A percentile compares a stretch with the other conserved stretches of the same genome.
These are phyloP conservation scores for Russula brevipes DNA, from an alignment of 768 basidiomycete species.

Conservation along the genomic window DNA sequence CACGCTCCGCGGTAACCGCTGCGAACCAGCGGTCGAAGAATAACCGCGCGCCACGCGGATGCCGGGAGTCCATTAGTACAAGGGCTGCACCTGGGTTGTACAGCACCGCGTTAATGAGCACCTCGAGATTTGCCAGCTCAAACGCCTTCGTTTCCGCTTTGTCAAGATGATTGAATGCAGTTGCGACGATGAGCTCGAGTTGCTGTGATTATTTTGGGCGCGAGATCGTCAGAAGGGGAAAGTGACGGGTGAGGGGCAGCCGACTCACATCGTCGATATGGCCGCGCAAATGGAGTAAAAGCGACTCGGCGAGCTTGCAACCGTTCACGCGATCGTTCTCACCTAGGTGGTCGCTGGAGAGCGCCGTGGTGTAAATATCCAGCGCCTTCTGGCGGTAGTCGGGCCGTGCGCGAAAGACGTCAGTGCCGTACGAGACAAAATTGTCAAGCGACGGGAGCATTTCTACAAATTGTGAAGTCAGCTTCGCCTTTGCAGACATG, in stretches of 20 bases:
- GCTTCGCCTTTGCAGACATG: background rate
- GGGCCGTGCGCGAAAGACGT: constrained; percentile 61
- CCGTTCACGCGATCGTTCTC: constrained; percentile 82
- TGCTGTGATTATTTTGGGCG: constrained; percentile 37
- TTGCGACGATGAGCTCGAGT: constrained; percentile 58
- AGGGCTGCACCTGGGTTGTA: constrained; percentile 80
- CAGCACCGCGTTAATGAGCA: constrained; percentile 74
- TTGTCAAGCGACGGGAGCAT: constrained; percentile 88
- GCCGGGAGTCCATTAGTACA: constrained; percentile 61
- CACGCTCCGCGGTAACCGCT: constrained; percentile 52
- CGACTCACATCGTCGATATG: constrained; percentile 67
- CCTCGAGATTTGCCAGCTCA: constrained; percentile 73
- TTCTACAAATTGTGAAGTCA: constrained; percentile 38
- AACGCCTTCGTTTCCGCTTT: constrained; percentile 58
- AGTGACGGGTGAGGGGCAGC: background rate
- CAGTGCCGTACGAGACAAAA: constrained; percentile 78
- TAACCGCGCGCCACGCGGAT: constrained; percentile 54
- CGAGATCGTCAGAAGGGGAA: constrained; percentile 4
- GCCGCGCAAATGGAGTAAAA: constrained; percentile 75
- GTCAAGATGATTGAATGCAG: constrained; percentile 55
- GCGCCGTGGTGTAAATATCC: constrained; percentile 75
- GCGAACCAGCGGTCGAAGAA: constrained; percentile 87
- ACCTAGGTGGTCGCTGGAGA: constrained; percentile 66
- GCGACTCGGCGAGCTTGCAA: constrained; percentile 77
- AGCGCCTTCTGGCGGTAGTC: constrained; percentile 78